These are phyloP conservation scores for Cercospora zeina DNA, from an alignment of 2,329 filamentous ascomycete species.

Conservation along the genomic window DNA sequence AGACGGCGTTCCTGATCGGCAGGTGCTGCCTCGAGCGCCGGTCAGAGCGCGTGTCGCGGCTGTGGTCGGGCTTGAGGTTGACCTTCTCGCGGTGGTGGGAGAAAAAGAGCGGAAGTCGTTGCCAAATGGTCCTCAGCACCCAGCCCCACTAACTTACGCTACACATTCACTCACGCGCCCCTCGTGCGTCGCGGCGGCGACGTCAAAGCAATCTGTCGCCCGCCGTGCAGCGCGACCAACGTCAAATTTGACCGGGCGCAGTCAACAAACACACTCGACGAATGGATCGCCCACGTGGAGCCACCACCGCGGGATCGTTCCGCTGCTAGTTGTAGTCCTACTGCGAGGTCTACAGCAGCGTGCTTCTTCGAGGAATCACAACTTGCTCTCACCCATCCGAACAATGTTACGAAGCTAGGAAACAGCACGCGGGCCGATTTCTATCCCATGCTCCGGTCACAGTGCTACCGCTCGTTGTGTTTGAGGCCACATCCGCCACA, in stretches of 20 bases:
- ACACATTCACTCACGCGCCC: slow-evolving; percentile 5
- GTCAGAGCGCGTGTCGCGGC: slow-evolving; percentile 8
- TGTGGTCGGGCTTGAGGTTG: background rate
- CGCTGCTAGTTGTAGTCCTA: background rate
- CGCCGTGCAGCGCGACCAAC: slow-evolving; percentile 10
- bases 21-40: slow-evolving; percentile 3
- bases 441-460: background rate
- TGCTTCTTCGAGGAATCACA: background rate
- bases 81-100: background rate
- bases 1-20: slow-evolving; percentile 15
- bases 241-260: slow-evolving; percentile 11
- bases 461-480: background rate
- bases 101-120: background rate
- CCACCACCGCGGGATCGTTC: slow-evolving; percentile 1
- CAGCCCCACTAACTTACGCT: slow-evolving; percentile 12
- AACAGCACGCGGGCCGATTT: background rate
- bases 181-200: slow-evolving; percentile 10
- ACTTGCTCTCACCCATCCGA: background rate
- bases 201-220: slow-evolving; percentile 11
- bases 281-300: slow-evolving; percentile 11
- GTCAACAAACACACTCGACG: slow-evolving; percentile 10
- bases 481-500: background rate
- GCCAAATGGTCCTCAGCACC: background rate
- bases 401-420: background rate
- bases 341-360: slow-evolving; percentile 6